Base-by-base conservation (phyloP, 2,329 filamentous ascomycete genomes). In the Paecilomyces dactylethromorphus region DNA sequence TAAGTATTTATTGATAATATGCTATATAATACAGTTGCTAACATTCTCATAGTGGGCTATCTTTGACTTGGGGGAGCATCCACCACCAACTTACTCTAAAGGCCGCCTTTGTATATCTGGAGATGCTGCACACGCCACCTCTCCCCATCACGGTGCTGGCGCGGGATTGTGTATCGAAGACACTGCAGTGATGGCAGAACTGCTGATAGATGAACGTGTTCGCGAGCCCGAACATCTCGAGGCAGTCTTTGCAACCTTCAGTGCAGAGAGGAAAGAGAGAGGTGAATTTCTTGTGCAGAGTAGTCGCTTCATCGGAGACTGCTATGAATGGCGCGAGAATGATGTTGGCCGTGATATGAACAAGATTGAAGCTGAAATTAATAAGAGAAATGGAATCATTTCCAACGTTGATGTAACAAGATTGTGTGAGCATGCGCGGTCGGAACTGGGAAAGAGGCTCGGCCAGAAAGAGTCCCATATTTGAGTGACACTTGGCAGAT, bases 61-160 rank as follows among this genome's bases (percentile, higher is more conserved):
- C 52, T 76, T 76, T 63, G 74, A 77, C 63, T 62, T 73, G 1
- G 69, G 66, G 21, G 67, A 74, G 32, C 57, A 76, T 60, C 75
- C 76, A 0, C 67, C 74, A n/a, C 67, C 74, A 1, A 66, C 65
- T 8, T 76, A 73, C 62, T 61, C 69, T 63, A 69, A 74, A 60
- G 68, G 66, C 55, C 66, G 67, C 7, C 58, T 77, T 6, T 67
- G 65, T 13, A 68, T 78, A 39, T 62, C 71, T 32, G 76, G 76
- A 18, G 75, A 78, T 57, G 74, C 76, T 1, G 74, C 74, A 4
- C 76, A 78, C 60, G 76, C 76, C 0, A 76, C 75, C 1, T 70
- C 69, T 0, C 76, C 76, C 3, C 76, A 78, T 59, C 76, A 78
- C 56, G 76, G 76, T 18, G 67, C 71, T 3, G 72, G 71, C 5